Evolutionary conservation across 768 basidiomycete genomes (phyloP).

Genomic region (Daedaleopsis nitida): DNA sequence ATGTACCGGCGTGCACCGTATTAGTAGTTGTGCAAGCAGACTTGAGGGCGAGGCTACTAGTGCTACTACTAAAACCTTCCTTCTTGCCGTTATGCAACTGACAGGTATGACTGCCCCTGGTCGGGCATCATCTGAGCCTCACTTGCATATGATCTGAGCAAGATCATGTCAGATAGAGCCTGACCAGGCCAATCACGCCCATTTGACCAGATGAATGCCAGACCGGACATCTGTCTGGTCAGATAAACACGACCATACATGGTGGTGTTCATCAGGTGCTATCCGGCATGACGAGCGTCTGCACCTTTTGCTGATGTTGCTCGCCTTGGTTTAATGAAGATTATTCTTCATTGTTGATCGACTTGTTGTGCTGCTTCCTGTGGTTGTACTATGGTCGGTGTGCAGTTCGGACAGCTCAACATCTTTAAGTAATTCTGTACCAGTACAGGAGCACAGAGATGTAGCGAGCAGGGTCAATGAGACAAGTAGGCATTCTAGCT

Average conservation of each 20-base stretch:
- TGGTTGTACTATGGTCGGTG: no score
- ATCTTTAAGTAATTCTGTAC: no score
- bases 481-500: no score
- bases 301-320: background rate
- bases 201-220: background rate
- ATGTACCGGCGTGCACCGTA: no score
- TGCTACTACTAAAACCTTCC: background rate
- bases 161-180: background rate
- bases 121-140: background rate
- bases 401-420: no score
- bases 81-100: background rate
- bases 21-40: no score
- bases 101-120: background rate
- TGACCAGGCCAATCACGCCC: background rate
- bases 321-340: no score
- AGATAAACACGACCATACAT: background rate
- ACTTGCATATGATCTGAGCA: background rate
- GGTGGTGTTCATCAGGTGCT: background rate
- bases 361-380: no score
- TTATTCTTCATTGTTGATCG: no score
- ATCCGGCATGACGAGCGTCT: background rate
- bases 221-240: background rate
- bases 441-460: no score
- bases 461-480: no score
- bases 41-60: no score